Base-by-base conservation (phyloP, 768 basidiomycete genomes). In the Dictyophora rubrovolvata region DNA sequence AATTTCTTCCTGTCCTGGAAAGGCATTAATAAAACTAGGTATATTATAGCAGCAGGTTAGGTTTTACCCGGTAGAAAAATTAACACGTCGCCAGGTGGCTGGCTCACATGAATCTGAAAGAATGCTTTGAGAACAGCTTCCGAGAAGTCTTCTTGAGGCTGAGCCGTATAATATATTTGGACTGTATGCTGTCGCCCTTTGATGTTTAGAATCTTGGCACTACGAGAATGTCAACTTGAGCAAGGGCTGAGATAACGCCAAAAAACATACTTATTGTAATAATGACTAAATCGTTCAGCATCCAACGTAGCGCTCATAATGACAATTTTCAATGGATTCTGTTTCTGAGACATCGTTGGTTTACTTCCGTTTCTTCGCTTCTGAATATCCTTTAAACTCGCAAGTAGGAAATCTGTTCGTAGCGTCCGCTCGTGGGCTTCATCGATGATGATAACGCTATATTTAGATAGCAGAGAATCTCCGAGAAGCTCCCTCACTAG, bases 281-380 rank as follows among this genome's bases (percentile, higher is more conserved):
- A 99, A 33, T 75, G 77, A 72, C 88, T 89, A 70, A 99, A 98
- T 63, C 90, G 92, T 64, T 94, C 87, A 0, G 94, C 94, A 67
- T 99, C 94, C 36, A 99, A 78, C 7, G 96, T 98, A 2, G 96
- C 96, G 70, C 91, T 93, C 96, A 99, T 99, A 63, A 99, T 81
- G 20, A 99, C 80, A 42, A 99, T 79, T 70, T 94, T 98, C 61
- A 99, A 79, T 16, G 87, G 86, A 61, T 83, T 84, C 2, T 76
- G 66, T 47, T 68, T 67, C 14, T 68, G 65, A 1, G 66, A 64
- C 64, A 82, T 84, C 59, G 59, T 23, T 55, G 56, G 46, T 73
- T 55, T 63, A 21, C 56, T 62, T 1, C 65, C 67, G 64, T 91
- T 93, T 63, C 95, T 75, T 54, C 75, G 70, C 46, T 73, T 75